phyloP scores from a whole-genome alignment of 257 asterid genomes.

The Fraxinus pennsylvanica region DNA sequence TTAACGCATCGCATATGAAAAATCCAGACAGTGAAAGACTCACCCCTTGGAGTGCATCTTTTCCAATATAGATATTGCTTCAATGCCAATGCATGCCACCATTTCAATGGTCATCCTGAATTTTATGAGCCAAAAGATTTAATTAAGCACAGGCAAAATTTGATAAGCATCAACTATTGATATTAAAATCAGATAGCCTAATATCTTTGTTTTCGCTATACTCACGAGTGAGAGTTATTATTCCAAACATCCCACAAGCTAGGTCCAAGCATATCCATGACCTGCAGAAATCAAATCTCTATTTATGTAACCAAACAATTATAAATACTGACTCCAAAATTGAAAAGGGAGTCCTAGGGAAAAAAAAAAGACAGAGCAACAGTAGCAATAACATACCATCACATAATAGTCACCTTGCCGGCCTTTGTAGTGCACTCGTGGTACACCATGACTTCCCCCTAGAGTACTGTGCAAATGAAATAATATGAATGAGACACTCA shows the following conservation, averaged over 20 bases:
- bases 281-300: constrained; percentile 46
- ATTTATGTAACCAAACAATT: neutral
- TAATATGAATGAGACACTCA: constrained; percentile 12
- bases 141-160: constrained; percentile 15
- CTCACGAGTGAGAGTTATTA: constrained; percentile 64
- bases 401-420: constrained; percentile 73
- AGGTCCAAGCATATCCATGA: constrained; percentile 80
- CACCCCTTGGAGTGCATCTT: constrained; percentile 86
- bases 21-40: constrained; percentile 27
- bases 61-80: constrained; percentile 84
- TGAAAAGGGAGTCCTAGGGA: neutral
- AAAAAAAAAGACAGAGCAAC: neutral
- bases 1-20: neutral
- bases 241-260: constrained; percentile 98
- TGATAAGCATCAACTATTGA: neutral
- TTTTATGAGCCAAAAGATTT: constrained; percentile 7
- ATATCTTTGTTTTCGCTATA: constrained; percentile 27
- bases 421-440: constrained; percentile 86
- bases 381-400: constrained; percentile 52
- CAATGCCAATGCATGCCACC: constrained; percentile 95
- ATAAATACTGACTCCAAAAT: neutral
- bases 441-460: constrained; percentile 90
- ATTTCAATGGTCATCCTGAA: constrained; percentile 81
- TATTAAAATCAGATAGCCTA: constrained; percentile 16
- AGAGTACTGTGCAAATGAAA: constrained; percentile 50